A percentile compares a stretch with the other conserved stretches of the same genome.
Conservation (phyloP, 371 early-diverging fungal genomes). For the Batkoa obscura region DNA sequence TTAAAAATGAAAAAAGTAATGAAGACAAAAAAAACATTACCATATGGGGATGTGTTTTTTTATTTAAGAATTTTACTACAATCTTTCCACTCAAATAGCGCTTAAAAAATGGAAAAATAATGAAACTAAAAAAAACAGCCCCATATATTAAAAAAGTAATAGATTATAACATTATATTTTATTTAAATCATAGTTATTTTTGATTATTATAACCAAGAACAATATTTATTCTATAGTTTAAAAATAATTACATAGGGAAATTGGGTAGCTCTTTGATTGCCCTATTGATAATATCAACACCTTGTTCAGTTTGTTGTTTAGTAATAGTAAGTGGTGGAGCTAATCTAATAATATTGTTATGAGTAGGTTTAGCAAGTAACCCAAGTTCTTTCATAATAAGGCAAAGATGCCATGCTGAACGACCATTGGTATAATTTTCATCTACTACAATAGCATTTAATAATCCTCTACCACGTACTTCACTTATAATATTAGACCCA, state of each 20-base stretch:
- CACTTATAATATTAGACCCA: constrained; percentile 44
- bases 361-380: constrained; percentile 94
- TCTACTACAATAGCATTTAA: constrained; percentile 93
- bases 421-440: constrained; percentile 48
- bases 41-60: too few relatives aligned
- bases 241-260: background rate
- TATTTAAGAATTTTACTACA: too few relatives aligned
- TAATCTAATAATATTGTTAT: constrained; percentile 90
- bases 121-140: too few relatives aligned
- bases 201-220: too few relatives aligned
- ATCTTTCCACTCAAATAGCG: too few relatives aligned
- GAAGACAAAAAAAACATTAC: too few relatives aligned
- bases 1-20: too few relatives aligned
- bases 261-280: constrained; percentile 20
- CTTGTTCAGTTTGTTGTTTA: constrained; percentile 64
- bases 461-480: constrained; percentile 84
- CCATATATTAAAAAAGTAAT: too few relatives aligned
- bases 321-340: constrained; percentile 90
- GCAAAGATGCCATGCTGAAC: constrained; percentile 94
- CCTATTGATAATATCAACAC: constrained; percentile 58
- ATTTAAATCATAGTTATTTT: too few relatives aligned
- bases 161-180: too few relatives aligned
- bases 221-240: too few relatives aligned
- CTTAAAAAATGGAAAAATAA: too few relatives aligned
- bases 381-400: constrained; percentile 80